Base-by-base conservation (phyloP, 2,329 filamentous ascomycete species). In the Apiospora sp. region DNA sequence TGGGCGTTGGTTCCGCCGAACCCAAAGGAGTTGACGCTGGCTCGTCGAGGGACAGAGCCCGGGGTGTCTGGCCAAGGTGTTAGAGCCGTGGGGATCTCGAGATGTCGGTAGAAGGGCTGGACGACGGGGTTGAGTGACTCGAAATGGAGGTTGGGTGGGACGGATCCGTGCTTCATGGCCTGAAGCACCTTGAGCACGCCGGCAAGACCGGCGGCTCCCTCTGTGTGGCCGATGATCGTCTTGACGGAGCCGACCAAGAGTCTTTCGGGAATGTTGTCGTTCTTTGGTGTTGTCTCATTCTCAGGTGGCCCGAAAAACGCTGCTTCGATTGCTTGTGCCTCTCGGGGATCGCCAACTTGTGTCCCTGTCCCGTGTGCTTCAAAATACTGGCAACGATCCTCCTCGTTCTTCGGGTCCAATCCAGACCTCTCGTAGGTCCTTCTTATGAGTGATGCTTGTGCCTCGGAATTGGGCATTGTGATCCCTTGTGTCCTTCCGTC, bases 401-500 rank as follows among this genome's bases (percentile, higher is more conserved):
- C 72, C 0, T 78, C 76, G 10, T 68, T 68, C 3, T 37, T 61
- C 0, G 81, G 75, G 70, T 87, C 81, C 2, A 86, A 80, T 1
- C 83, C 87, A 0, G 86, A 80, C 6, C 77, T 79, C 1, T 61
- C 72, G 75, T 89, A 90, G 0, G 85, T 86, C 7, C 80, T 78
- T 54, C 79, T 79, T 72, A 89, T 88, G 0, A 88, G 76, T 0
- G 71, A 73, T 0, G 82, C 80, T 75, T 90, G 88, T 0, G 86
- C 84, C 2, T 77, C 71, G 0, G 80, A 77, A 70, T 81, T 89
- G 0, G 89, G 90, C 78, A 88, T 84, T 0, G 88, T 90, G 72
- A 91, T 86, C 0, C 88, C 88, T n/a, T 80, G 54, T 74, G 87
- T 84, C 44, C 78, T 80, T 16, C 89, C 89, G 75, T 91, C 88